Conservation (phyloP, 2,329 filamentous ascomycete genomes). For the Domatiomyces globalis region DNA sequence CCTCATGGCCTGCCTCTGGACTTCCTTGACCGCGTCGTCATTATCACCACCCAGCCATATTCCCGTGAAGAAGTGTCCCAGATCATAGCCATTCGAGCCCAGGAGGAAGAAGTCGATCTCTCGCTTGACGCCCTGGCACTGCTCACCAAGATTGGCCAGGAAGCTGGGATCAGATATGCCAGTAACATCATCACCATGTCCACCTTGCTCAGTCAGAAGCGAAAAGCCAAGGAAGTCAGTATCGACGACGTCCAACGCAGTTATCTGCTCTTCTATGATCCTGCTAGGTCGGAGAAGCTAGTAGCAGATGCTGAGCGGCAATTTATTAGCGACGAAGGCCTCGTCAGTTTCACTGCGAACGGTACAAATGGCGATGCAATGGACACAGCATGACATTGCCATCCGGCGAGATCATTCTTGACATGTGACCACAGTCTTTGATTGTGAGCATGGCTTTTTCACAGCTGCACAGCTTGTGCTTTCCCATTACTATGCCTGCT, state of each 20-base stretch:
- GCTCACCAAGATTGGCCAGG: constrained; percentile 87
- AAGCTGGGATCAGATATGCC: constrained; percentile 86
- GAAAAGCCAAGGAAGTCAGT: constrained; percentile 67
- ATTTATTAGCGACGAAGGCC: constrained; percentile 75
- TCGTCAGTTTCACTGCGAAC: constrained; percentile 51
- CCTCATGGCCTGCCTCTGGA: constrained; percentile 90
- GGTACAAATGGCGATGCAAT: constrained; percentile 48
- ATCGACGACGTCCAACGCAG: constrained; percentile 85
- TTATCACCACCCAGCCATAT: constrained; percentile 87
- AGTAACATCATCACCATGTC: constrained; percentile 95
- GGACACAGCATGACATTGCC: constrained; percentile 44
- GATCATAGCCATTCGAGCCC: constrained; percentile 80
- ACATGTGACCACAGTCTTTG: not conserved
- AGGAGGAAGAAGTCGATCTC: constrained; percentile 90
- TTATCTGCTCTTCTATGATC: constrained; percentile 89
- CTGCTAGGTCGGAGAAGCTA: constrained; percentile 74
- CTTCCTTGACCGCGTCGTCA: constrained; percentile 89
- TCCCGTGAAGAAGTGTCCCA: constrained; percentile 71
- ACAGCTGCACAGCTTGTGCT: not conserved
- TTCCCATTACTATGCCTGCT: not conserved
- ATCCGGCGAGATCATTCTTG: not conserved
- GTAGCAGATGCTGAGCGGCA: constrained; percentile 81
- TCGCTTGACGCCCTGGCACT: constrained; percentile 80
- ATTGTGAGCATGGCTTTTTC: not conserved
- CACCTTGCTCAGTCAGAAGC: constrained; percentile 73